A percentile compares a stretch with the other conserved stretches of the same genome.
These are phyloP conservation scores for Lichtheimia corymbifera DNA, from an alignment of 371 early-diverging fungal species.

Conservation along the genomic window DNA sequence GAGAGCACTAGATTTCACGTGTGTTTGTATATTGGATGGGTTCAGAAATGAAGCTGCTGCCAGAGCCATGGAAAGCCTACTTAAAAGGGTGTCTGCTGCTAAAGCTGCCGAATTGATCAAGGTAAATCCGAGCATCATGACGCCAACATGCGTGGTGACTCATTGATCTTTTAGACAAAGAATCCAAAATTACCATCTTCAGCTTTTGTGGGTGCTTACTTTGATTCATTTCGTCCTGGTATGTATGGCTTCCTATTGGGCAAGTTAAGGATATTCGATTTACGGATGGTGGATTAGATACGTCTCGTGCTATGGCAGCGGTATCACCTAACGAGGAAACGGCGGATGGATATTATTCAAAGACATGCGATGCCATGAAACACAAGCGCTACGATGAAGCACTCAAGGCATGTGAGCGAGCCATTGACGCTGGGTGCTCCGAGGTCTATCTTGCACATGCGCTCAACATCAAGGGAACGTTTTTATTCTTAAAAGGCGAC, in stretches of 20 bases:
- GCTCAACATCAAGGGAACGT: conserved; percentile 86
- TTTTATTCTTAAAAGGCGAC: conserved; percentile 85
- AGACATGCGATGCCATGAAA: conserved; percentile 49
- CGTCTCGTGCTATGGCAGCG: conserved; percentile 22
- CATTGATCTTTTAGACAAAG: conserved; percentile 29
- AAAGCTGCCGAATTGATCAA: conserved; percentile 82
- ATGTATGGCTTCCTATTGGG: no score
- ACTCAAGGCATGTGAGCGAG: conserved; percentile 65
- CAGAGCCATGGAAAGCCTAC: conserved; percentile 83
- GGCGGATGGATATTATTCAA: conserved; percentile 54
- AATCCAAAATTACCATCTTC: conserved; percentile 81
- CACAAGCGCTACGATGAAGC: conserved; percentile 71
- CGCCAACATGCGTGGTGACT: neutral
- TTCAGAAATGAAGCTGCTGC: conserved; percentile 86
- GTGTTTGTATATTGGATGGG: conserved; percentile 90
- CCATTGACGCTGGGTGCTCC: conserved; percentile 61
- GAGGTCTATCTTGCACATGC: conserved; percentile 61
- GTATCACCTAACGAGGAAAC: conserved; percentile 16
- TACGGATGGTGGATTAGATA: neutral
- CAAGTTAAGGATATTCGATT: neutral
- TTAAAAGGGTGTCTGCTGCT: conserved; percentile 78
- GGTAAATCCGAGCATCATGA: conserved; percentile 7
- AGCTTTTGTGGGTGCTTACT: conserved; percentile 86
- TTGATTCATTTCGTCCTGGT: conserved; percentile 85
- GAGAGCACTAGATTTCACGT: conserved; percentile 77